Evolutionary conservation across 768 basidiomycete species (phyloP), one percentile per base, ranked within the genome.

Genomic region (Tulasnella sp.): DNA sequence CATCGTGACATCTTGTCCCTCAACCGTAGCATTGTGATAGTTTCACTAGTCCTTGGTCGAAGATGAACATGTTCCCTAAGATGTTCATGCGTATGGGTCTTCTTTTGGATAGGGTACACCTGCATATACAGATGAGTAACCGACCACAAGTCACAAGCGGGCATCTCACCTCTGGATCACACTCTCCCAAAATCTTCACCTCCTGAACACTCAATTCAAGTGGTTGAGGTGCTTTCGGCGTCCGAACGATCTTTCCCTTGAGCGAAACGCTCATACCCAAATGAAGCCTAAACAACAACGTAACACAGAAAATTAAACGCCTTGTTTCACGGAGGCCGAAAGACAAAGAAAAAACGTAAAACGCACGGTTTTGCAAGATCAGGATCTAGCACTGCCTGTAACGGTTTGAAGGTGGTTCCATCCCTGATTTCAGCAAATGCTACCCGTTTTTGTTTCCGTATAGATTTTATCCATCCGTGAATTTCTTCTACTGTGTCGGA

Each of bases 61-160:
- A 99, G 65, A 68, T 98, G 91, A 3, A 78, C 77, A 60, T 92
- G 73, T 53, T 91, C 84, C 6, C 93, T 76, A 27, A 95, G 72
- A 59, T 87, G 83, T 55, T 90, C 83, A 1, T 73, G 65, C 2
- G 85, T 77, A 9, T 89, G 72, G 25, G 78, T 65, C 64, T 96
- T 80, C 63, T 95, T 96, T 65, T 92, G 92, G 45, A 95, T 89
- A 0, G 90, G 90, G 64, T 93, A 96, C 40, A 66, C 67, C 90
- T 90, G 48, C 5, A 35, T 42, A 34, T 25, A 48, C 39, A 40
- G n/a, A n/a, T n/a, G n/a, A 8, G 13, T 19, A 20, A 51, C 10
- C 12, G 41, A 10, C 10, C 31, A 51, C 31, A 25, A 10, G 19
- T 10, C 12, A 25, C n/a, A 27, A 34, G 2, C 9, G 37, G 29